Percentiles rank a stretch among this genome's conserved stretches.
Evolutionary conservation across 805 yeast species (phyloP).

Genomic region (Candida parachauliodes): DNA sequence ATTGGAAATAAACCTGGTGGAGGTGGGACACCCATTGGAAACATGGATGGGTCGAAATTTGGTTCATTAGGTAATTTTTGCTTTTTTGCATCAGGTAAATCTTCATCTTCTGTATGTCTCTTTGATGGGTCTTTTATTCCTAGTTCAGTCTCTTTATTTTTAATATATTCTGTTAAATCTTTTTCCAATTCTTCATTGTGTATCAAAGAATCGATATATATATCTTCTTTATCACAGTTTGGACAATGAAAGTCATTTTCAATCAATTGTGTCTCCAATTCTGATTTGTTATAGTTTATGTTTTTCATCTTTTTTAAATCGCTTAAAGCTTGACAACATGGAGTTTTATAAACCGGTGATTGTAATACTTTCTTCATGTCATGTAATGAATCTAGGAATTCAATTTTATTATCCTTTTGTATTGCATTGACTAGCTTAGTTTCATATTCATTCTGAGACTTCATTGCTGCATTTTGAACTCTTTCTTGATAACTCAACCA

Average conservation of each 20-base stretch:
- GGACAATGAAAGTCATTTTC: slow-evolving; percentile 92
- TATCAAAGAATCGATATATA: slow-evolving; percentile 67
- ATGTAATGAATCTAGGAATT: slow-evolving; percentile 63
- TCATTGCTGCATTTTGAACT: slow-evolving; percentile 46
- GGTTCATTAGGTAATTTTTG: slow-evolving; percentile 4
- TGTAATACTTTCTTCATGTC: slow-evolving; percentile 49
- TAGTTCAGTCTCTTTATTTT: slow-evolving; percentile 28
- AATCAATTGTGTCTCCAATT: slow-evolving; percentile 48
- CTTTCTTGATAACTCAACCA: slow-evolving; percentile 86
- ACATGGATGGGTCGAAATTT: slow-evolving; percentile 13
- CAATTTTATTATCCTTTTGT: slow-evolving; percentile 28
- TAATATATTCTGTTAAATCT: slow-evolving; percentile 50
- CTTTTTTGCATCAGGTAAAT: slow-evolving; percentile 14
- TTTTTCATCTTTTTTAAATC: slow-evolving; percentile 55
- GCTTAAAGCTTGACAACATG: slow-evolving; percentile 63
- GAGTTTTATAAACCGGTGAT: slow-evolving; percentile 71
- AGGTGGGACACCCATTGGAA: slow-evolving; percentile 19
- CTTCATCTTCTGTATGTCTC: slow-evolving; percentile 16
- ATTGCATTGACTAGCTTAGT: slow-evolving; percentile 27
- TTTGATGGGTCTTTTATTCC: slow-evolving; percentile 34
- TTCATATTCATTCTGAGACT: slow-evolving; percentile 52
- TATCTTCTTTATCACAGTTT: slow-evolving; percentile 69
- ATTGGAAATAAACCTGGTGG: slow-evolving; percentile 13
- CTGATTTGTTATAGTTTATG: slow-evolving; percentile 33
- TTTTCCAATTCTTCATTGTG: slow-evolving; percentile 57